A percentile compares a stretch with the other conserved stretches of the same genome.
phyloP scores from a whole-genome alignment of 306 rosid species.

The Erythrophleum fordii region DNA sequence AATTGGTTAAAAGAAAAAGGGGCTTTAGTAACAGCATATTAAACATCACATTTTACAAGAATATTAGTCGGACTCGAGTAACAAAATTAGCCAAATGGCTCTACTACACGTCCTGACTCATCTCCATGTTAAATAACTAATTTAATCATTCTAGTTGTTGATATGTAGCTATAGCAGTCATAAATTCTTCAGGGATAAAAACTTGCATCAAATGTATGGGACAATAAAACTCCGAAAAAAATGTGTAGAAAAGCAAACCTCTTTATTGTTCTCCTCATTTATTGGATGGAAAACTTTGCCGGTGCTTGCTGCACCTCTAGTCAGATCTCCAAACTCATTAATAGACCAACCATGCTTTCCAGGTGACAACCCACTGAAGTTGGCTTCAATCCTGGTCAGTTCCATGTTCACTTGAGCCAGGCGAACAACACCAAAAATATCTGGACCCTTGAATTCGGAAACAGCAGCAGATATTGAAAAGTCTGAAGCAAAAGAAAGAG shows the following conservation, averaged over 20 bases:
- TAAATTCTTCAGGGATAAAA: not conserved
- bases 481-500: conserved; percentile 52
- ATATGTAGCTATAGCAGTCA: not conserved
- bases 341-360: conserved; percentile 96
- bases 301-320: conserved; percentile 89
- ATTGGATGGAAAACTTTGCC: conserved; percentile 68
- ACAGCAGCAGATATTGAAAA: conserved; percentile 89
- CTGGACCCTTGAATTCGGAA: conserved; percentile 93
- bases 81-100: not conserved
- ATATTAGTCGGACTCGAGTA: conserved; percentile 6
- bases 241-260: conserved; percentile 59
- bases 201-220: not conserved
- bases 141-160: conserved; percentile 18
- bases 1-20: not conserved
- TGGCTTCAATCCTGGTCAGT: conserved; percentile 88
- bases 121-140: conserved; percentile 2
- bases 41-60: conserved; percentile 32
- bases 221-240: conserved; percentile 24
- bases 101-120: conserved; percentile 1
- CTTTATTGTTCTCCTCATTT: conserved; percentile 38
- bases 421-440: conserved; percentile 84
- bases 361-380: conserved; percentile 79
- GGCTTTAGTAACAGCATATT: conserved; percentile 15
- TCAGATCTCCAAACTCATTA: conserved; percentile 89
- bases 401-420: conserved; percentile 92